Conservation (phyloP, 352 stramenopile genomes). For the Globisporangium cylindrosporum region DNA sequence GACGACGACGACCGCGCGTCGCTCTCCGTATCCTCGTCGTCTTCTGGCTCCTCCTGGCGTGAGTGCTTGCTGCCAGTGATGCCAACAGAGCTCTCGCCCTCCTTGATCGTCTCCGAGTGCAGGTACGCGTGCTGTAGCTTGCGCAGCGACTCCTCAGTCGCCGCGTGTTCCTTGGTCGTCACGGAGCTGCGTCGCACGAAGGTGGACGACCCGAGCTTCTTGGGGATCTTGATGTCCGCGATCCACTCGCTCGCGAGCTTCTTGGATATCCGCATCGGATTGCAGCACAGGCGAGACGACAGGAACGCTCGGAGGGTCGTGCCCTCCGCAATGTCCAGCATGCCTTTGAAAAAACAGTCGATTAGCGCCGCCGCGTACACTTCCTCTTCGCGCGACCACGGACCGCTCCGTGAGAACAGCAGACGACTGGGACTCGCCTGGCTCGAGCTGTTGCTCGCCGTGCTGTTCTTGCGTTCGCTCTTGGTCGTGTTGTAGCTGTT, state of each 20-base stretch:
- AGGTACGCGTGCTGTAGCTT: slow-evolving; percentile 39
- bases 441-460: slow-evolving; percentile 14
- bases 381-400: slow-evolving; percentile 70
- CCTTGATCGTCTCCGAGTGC: slow-evolving; percentile 18
- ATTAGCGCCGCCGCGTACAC: slow-evolving; percentile 63
- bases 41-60: slow-evolving; percentile 8
- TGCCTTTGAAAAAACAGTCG: slow-evolving; percentile 64
- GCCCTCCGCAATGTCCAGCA: slow-evolving; percentile 54
- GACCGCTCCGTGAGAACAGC: slow-evolving; percentile 49
- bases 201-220: slow-evolving; percentile 66
- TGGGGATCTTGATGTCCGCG: slow-evolving; percentile 64
- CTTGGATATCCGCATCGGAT: slow-evolving; percentile 77
- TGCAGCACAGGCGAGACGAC: slow-evolving; percentile 59
- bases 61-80: slow-evolving; percentile 11
- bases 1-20: slow-evolving; percentile 4
- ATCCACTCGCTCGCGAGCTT: slow-evolving; percentile 73
- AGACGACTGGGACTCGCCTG: slow-evolving; percentile 9
- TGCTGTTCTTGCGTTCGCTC: slow-evolving; percentile 19
- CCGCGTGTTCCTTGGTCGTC: slow-evolving; percentile 27
- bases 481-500: background rate
- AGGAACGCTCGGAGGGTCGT: slow-evolving; percentile 68
- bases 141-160: slow-evolving; percentile 37
- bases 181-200: slow-evolving; percentile 45
- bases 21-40: slow-evolving; percentile 4
- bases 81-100: background rate